Conservation (phyloP, 2,329 filamentous ascomycete species). For the Talaromyces sp. region DNA sequence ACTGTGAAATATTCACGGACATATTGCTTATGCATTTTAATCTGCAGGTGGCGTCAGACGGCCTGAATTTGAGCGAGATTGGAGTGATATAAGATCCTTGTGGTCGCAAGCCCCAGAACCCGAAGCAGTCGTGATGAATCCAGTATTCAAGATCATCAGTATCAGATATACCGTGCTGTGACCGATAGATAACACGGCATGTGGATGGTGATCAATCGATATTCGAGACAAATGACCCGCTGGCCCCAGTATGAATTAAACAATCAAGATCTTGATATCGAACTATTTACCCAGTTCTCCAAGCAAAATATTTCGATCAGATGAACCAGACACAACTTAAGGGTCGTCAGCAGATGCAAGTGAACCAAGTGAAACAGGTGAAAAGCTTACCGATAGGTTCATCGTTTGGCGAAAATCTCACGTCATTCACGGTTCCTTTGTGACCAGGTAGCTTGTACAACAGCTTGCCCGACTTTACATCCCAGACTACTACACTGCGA, state of each 20-base stretch:
- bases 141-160: neutral
- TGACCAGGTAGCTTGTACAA: constrained; percentile 94
- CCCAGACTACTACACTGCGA: constrained; percentile 88
- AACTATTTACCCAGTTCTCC: constrained; percentile 70
- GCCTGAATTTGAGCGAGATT: neutral
- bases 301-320: constrained; percentile 79
- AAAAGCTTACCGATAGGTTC: constrained; percentile 78
- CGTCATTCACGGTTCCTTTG: constrained; percentile 91
- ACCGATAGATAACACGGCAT: neutral
- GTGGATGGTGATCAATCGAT: neutral
- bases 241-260: neutral
- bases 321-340: constrained; percentile 80
- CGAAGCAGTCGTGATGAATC: neutral
- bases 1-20: neutral
- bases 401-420: constrained; percentile 78
- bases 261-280: neutral
- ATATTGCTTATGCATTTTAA: neutral
- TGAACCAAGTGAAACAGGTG: neutral
- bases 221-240: neutral
- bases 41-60: neutral
- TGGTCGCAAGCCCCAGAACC: neutral
- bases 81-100: neutral
- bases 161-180: neutral
- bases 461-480: constrained; percentile 79
- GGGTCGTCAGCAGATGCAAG: neutral